These are phyloP conservation scores for Tilletia horrida DNA, from an alignment of 1,284 basidiomycete genomes.

Conservation along the genomic window DNA sequence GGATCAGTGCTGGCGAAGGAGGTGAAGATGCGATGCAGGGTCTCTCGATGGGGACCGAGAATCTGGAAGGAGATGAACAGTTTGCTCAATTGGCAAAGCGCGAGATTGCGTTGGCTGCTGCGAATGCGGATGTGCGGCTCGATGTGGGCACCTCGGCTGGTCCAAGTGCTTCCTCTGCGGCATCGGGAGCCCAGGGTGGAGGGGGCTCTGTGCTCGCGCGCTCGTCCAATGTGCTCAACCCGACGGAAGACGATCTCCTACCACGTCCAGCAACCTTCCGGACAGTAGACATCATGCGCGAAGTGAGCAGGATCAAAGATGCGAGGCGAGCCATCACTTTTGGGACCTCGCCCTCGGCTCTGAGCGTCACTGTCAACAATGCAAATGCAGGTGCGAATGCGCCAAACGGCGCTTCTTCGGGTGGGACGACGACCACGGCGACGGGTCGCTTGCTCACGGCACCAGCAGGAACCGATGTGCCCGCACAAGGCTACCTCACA, in stretches of 20 bases:
- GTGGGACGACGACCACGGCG: too few species aligned
- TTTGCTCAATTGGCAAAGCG: conserved; percentile 12
- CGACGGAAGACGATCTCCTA: not conserved
- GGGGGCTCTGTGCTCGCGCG: not conserved
- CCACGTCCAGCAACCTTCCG: conserved; percentile 65
- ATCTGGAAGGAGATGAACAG: not conserved
- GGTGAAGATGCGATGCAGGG: not conserved
- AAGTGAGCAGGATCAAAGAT: conserved; percentile 85
- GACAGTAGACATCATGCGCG: conserved; percentile 81
- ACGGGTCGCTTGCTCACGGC: conserved; percentile 13
- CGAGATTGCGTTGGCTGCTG: conserved; percentile 6
- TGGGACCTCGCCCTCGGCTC: conserved; percentile 51
- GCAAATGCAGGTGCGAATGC: not conserved
- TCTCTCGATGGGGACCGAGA: conserved; percentile 20
- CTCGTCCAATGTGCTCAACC: not conserved
- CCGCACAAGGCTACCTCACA: conserved; percentile 30
- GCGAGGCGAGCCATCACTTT: conserved; percentile 58
- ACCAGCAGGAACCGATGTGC: conserved; percentile 34
- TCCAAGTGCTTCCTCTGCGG: conserved; percentile 13
- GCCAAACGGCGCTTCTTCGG: too few species aligned
- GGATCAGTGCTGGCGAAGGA: conserved; percentile 3
- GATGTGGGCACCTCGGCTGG: conserved; percentile 25
- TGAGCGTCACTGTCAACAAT: not conserved
- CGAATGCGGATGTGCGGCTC: not conserved
- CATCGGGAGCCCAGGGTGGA: not conserved